Base-by-base conservation (phyloP, 225 moss, liverwort and hornwort genomes). In the Lunularia cruciata region DNA sequence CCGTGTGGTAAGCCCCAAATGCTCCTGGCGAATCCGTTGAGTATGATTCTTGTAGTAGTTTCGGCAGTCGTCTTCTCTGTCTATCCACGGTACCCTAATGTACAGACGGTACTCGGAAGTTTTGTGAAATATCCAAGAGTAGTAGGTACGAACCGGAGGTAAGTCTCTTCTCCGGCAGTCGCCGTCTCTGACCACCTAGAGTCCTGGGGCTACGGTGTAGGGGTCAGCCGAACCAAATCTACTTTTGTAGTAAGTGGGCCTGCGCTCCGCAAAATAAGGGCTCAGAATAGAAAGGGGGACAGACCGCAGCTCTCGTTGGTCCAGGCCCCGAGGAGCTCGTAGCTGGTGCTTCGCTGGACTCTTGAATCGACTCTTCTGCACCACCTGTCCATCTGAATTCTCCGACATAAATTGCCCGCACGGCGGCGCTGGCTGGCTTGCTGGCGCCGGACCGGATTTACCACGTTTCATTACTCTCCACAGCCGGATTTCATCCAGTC, bases 371-470 rank as follows among this genome's bases (percentile, higher is more conserved):
- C 54, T 1, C 4, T 6, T 28, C 2, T 5, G 31, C 59, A 36
- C 36, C 59, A 59, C 36, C 36, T 23, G 37, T 37, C 36, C 38
- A 37, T 38, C 38, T 37, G 20, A 37, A 10, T 38, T 60, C 30
- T 38, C 60, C 60, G 36, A 60, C 60, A 60, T 60, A 60, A 60
- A 60, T 60, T 39, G 37, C 60, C 60, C 60, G 60, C 60, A 60
- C 60, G 37, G 25, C 54, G 54, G 54, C 54, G 54, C 54, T 54
- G 26, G 54, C n/a, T 27, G 54, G 54, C 26, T 27, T 25, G 26
- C 52, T 23, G 3, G 20, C 23, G 15, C 16, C 25, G 23, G 54
- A 6, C 26, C 28, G 27, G 51, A 51, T 51, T 23, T 51, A 28
- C 54, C 54, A 25, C 51, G n/a, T n/a, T n/a, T n/a, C n/a, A n/a